These are phyloP conservation scores for Colletotrichum sp. DNA, from an alignment of 2,329 filamentous ascomycete genomes.

Conservation along the genomic window DNA sequence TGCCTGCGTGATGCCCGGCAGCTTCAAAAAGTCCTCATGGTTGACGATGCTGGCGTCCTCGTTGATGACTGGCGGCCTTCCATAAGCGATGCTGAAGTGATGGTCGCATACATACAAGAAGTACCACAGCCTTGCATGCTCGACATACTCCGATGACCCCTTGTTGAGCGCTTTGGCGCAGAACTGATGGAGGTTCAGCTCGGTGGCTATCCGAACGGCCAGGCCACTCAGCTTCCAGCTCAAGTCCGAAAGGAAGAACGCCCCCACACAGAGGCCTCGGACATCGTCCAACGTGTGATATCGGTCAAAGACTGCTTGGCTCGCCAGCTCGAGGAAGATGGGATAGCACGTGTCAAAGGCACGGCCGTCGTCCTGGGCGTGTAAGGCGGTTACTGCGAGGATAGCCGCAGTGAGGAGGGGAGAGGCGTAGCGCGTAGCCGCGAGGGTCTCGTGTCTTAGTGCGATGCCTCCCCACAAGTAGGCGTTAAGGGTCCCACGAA, in stretches of 20 bases:
- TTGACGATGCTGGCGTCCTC: slow-evolving; percentile 63
- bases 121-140: slow-evolving; percentile 67
- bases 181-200: slow-evolving; percentile 60
- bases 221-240: slow-evolving; percentile 63
- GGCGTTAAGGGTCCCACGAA: slow-evolving; percentile 32
- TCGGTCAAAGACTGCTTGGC: slow-evolving; percentile 60
- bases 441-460: slow-evolving; percentile 31
- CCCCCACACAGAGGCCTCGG: slow-evolving; percentile 65
- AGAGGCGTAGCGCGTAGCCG: slow-evolving; percentile 32
- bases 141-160: slow-evolving; percentile 51
- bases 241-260: slow-evolving; percentile 67
- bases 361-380: slow-evolving; percentile 39
- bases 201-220: slow-evolving; percentile 62
- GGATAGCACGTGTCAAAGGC: slow-evolving; percentile 62
- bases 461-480: slow-evolving; percentile 38
- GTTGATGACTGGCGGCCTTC: slow-evolving; percentile 62
- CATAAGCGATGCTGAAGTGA: slow-evolving; percentile 68
- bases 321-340: slow-evolving; percentile 63
- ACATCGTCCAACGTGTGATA: slow-evolving; percentile 61
- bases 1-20: slow-evolving; percentile 53
- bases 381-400: slow-evolving; percentile 36
- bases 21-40: slow-evolving; percentile 58
- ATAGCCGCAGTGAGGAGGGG: slow-evolving; percentile 34
- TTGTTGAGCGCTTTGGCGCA: slow-evolving; percentile 51
- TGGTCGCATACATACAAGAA: slow-evolving; percentile 70